Evolutionary conservation across 164 flowering plant species (phyloP), one percentile per base, ranked within the genome.

Genomic region (Tetrastigma voinierianum): DNA sequence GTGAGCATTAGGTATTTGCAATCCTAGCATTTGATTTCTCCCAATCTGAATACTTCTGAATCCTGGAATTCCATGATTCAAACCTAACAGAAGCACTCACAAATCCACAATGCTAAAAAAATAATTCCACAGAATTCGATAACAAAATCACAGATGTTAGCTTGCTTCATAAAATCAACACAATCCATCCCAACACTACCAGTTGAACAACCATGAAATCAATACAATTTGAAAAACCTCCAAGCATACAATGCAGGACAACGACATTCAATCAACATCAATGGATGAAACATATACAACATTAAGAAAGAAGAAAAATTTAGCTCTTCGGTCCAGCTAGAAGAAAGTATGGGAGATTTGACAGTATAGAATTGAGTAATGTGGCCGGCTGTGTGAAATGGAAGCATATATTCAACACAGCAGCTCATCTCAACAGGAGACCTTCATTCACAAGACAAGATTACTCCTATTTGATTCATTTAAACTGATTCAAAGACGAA

Each of bases 251-350:
- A 32, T 32, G 40, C 40, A 32, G 40, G 24, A 55, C 25, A n/a
- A 59, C 9, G 20, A 24, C 43, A 4, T 23, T 16, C 16, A 23
- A 17, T 12, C 53, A n/a, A 32, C 40, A 62, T 47, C 54, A 47
- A 47, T 23, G 10, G 10, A 47, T 19, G 5, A 58, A 58, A 51
- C 24, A 24, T 43, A 59, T 18, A 40, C 45, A 14, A 20, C 45
- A 46, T 32, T 14, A 18, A 62, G 9, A 54, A 6, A 20, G 45
- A 23, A 53, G 48, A 58, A 32, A 12, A 57, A 43, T 47, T 10
- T 80, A 90, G 96, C 96, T 82, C 96, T 82, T 92, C 94, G 44
- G 81, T 84, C 97, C 96, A 88, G 47, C 88, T 85, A 57, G 67
- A 84, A 60, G 69, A 32, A 16, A 81, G 76, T n/a, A 21, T 80